These are phyloP conservation scores for Hsuehochloa calcarea DNA, from an alignment of 176 grass and related monocot species.

Conservation along the genomic window DNA sequence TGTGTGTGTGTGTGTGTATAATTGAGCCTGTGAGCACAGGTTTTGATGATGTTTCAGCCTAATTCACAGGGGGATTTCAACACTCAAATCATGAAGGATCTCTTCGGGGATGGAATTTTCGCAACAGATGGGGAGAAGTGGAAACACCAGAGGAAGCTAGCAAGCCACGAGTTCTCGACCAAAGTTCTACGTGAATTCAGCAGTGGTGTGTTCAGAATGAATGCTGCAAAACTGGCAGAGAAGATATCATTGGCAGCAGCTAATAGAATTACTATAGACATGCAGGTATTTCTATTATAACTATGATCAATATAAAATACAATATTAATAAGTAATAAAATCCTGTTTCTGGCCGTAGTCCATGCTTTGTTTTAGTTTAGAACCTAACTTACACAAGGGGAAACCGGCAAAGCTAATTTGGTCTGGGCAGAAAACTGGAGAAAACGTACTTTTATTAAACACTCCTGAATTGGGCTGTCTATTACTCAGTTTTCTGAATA, in stretches of 20 bases:
- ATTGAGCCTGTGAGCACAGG: not conserved
- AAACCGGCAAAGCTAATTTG: not conserved
- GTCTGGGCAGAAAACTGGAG: not conserved
- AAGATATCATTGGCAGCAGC: constrained; percentile 35
- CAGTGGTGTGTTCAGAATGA: constrained; percentile 46
- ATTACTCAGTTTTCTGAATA: not conserved
- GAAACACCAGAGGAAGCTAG: constrained; percentile 67
- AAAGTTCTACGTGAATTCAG: constrained; percentile 61
- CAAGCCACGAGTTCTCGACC: constrained; percentile 70
- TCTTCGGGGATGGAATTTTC: constrained; percentile 73
- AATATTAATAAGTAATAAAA: not conserved
- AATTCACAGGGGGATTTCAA: constrained; percentile 38
- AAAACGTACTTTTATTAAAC: not conserved
- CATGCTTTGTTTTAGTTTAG: not conserved
- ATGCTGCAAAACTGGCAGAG: constrained; percentile 43
- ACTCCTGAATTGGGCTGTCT: not conserved
- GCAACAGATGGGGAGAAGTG: constrained; percentile 61
- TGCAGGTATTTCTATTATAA: constrained; percentile 36
- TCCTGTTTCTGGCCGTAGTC: not conserved
- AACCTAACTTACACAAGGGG: not conserved
- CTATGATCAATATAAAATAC: not conserved
- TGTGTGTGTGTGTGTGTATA: too few species aligned
- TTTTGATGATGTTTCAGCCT: not conserved
- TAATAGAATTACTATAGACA: constrained; percentile 19
- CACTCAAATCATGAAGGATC: constrained; percentile 43